Evolutionary conservation across 768 basidiomycete species (phyloP), one percentile per base, ranked within the genome.

Genomic region (Collybiopsis confluens): DNA sequence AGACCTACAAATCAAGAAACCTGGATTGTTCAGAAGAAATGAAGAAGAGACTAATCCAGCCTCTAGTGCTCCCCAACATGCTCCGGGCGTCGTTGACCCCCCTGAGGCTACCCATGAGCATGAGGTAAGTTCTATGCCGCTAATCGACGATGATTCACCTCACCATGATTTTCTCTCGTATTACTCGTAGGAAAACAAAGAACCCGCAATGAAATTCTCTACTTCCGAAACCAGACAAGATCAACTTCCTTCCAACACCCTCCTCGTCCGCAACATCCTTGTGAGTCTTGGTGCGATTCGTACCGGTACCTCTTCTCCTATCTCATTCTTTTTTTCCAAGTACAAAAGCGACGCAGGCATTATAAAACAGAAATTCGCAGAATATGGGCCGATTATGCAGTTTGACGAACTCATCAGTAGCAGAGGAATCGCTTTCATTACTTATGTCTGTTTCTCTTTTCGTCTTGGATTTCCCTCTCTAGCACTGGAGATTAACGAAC

Each of bases 381-480:
- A 16, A 11, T 23, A 43, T 21, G 51, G 51, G 3, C 38, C 4
- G 18, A 28, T 52, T 3, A 37, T 42, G 28, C 51, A 52, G 27
- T 52, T 42, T 23, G 51, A 52, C 26, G 51, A 52, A 15, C 38
- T 52, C 16, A 52, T 52, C 13, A 30, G 18, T 3, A 27, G n/a
- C 11, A 43, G 41, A 9, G 51, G 51, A 28, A 18, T 52, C 4
- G 37, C 9, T 26, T 52, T 52, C 20, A 15, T 52, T 15, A 52
- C 51, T n/a, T 52, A 38, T 52, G 51, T 52, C 18, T 42, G 51
- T n/a, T n/a, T n/a, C n/a, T n/a, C n/a, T n/a, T n/a, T n/a, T 28
- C 21, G 40, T 5, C 3, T 6, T 23, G 1, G 9, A 16, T n/a
- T 36, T n/a, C 21, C 5, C 6, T 23, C 7, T 13, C 15, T 18